Evolutionary conservation across 2,329 filamentous ascomycete species (phyloP).

Genomic region (Fusarium pilosicola): DNA sequence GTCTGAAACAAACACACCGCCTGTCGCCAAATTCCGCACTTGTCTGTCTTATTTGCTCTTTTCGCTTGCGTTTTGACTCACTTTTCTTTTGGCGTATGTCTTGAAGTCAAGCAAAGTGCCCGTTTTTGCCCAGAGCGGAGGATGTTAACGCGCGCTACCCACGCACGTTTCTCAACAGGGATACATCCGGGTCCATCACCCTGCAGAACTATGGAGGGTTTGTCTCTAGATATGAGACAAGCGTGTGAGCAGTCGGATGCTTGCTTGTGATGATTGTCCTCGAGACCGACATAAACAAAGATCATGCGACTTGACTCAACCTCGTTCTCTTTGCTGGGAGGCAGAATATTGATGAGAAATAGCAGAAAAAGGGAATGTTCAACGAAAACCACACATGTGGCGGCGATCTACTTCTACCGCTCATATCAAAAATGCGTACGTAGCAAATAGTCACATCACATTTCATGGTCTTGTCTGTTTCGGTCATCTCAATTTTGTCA

Average conservation of each 20-base stretch:
- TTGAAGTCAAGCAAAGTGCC: not conserved
- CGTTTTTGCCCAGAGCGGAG: not conserved
- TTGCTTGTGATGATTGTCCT: not conserved
- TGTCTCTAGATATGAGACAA: conserved; percentile 18
- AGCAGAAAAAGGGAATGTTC: not conserved
- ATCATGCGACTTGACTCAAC: conserved; percentile 13
- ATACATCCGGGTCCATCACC: not conserved
- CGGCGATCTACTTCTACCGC: not conserved
- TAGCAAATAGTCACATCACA: not conserved
- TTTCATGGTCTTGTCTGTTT: not conserved
- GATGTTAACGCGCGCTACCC: not conserved
- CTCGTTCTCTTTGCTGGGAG: not conserved
- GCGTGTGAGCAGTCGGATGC: not conserved
- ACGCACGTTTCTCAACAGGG: conserved; percentile 7
- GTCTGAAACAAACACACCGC: conserved; percentile 1
- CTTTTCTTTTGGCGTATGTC: conserved; percentile 3
- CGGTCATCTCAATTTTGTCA: not conserved
- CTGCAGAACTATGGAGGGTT: not conserved
- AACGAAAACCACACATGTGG: not conserved
- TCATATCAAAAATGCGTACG: not conserved
- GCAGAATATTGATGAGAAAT: not conserved
- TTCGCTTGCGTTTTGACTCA: conserved; percentile 1
- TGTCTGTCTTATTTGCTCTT: conserved; percentile 6
- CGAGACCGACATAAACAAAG: not conserved
- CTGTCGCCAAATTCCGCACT: not conserved